These are phyloP conservation scores for Chrysophaeum taylorii DNA, from an alignment of 352 stramenopile species.

Conservation along the genomic window DNA sequence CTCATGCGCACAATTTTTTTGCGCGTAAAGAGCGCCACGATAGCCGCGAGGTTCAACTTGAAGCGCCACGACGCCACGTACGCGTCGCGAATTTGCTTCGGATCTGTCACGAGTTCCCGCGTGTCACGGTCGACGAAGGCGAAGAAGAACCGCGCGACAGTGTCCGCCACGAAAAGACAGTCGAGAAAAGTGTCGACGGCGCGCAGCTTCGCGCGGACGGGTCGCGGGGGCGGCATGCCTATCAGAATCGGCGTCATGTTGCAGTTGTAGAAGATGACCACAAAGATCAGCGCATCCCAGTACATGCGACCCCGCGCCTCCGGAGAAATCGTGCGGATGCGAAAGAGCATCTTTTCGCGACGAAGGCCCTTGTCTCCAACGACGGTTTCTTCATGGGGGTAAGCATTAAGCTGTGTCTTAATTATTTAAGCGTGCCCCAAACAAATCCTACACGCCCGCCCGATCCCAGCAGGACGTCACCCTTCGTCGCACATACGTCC, in stretches of 20 bases:
- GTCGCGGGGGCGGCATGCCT: constrained; percentile 23
- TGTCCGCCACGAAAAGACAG: constrained; percentile 39
- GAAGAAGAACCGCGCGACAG: constrained; percentile 31
- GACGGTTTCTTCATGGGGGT: no score
- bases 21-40: constrained; percentile 33
- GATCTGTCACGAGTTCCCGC: constrained; percentile 32
- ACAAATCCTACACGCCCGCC: no score
- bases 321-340: no score
- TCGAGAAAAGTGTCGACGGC: constrained; percentile 35
- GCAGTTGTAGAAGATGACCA: constrained; percentile 43
- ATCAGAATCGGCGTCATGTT: constrained; percentile 39
- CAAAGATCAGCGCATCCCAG: constrained; percentile 42
- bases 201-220: background rate
- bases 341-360: no score
- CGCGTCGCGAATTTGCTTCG: constrained; percentile 26
- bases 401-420: no score
- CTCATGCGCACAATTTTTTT: background rate
- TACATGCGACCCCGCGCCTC: no score
- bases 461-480: no score
- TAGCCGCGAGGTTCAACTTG: constrained; percentile 35
- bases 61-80: constrained; percentile 31
- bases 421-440: no score
- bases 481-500: no score
- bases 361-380: no score
- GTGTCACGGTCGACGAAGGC: constrained; percentile 38